Conservation (phyloP, 805 yeast species). For the Candida taoyuanica region DNA sequence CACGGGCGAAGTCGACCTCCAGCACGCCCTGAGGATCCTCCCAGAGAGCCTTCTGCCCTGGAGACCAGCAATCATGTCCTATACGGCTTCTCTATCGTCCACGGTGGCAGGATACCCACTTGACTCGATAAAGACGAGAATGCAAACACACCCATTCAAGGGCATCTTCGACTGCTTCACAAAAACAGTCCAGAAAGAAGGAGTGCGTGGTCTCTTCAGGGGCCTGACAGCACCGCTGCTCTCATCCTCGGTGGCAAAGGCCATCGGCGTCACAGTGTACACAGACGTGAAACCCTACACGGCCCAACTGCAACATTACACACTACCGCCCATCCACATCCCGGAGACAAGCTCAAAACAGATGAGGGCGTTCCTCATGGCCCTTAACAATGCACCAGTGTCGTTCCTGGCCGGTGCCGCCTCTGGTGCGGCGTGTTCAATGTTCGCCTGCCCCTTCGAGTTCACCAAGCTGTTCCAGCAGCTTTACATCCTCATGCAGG, state of each 20-base stretch:
- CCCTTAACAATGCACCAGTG: constrained; percentile 40
- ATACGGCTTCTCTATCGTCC: constrained; percentile 55
- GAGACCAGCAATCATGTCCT: constrained; percentile 57
- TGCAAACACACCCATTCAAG: constrained; percentile 70
- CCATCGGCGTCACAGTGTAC: constrained; percentile 62
- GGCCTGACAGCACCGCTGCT: constrained; percentile 74
- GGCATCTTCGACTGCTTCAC: constrained; percentile 53
- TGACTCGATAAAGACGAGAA: constrained; percentile 81
- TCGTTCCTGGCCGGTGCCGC: constrained; percentile 53
- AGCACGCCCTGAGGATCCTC: constrained; percentile 42
- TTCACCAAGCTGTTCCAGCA: constrained; percentile 79
- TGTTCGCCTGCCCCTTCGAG: constrained; percentile 81
- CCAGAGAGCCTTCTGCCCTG: constrained; percentile 48
- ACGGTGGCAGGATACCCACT: constrained; percentile 78
- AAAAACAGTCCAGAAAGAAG: constrained; percentile 55
- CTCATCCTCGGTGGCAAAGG: constrained; percentile 59
- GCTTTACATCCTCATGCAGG: constrained; percentile 42
- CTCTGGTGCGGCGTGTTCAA: constrained; percentile 61
- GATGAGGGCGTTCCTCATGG: constrained; percentile 13
- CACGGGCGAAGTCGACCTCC: constrained; percentile 47
- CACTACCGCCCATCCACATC: constrained; percentile 16
- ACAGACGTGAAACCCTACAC: constrained; percentile 46
- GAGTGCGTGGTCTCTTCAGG: constrained; percentile 64
- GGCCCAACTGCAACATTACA: constrained; percentile 18
- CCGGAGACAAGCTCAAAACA: constrained; percentile 10